Evolutionary conservation across 257 asterid species (phyloP), one percentile per base, ranked within the genome.

Genomic region (Solanum bulbocastanum): DNA sequence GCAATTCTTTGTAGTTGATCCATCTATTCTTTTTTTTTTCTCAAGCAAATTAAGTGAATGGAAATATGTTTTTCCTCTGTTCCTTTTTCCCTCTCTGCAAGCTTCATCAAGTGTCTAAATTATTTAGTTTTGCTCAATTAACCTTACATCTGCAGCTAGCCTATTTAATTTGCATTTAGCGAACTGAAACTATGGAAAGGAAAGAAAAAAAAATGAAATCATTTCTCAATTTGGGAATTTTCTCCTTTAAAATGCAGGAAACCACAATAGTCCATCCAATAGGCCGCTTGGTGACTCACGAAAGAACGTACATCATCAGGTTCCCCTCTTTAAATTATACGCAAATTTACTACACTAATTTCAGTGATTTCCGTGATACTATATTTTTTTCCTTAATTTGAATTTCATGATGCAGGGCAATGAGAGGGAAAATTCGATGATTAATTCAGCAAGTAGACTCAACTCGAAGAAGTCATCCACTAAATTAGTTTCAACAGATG

Each of bases 191-290:
- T 44, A 16, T 15, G 10, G 25, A 27, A 46, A 1, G 35, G 25
- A 27, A 27, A 18, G n/a, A n/a, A 56, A 79, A 44, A 14, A 10
- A 3, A 79, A 27, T 6, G 84, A 0, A 46, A 27, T 68, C 37
- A 13, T 13, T 10, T n/a, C 66, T 75, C 82, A 68, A 56, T 37
- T 40, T n/a, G 83, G 27, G 46, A 27, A 75, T 73, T 81, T 90
- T 37, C 68, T 27, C 65, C n/a, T 69, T 81, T 42, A 7, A 25
- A 49, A 68, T 87, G 91, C 91, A 90, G 91, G 87, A 81, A 85
- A 16, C 16, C 72, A 32, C 68, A 89, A 23, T 46, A 46, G 56
- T 46, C 56, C 56, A 46, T 46, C 56, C 56, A 14, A 46, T 42
- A 13, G 22, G 65, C 52, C 66, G 1, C 65, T 85, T 10, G 86